Evolutionary conservation across 495 filamentous ascomycete genomes (phyloP).

Genomic region (Glutinoglossum americanum): DNA sequence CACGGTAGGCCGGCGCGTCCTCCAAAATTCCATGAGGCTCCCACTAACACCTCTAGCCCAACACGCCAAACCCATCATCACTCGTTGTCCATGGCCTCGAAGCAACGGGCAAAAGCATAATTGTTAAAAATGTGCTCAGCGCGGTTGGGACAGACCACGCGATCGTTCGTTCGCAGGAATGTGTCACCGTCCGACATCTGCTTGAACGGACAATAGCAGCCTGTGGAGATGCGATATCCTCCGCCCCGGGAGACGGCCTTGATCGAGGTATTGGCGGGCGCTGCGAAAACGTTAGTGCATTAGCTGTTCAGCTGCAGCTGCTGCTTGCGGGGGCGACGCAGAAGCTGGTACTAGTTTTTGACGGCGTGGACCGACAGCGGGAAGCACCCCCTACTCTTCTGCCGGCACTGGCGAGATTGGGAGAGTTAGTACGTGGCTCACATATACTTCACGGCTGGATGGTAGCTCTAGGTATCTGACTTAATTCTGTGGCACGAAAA

Average conservation of each 20-base stretch:
- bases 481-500: slow-evolving; percentile 14
- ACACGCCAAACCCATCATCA: slow-evolving; percentile 21
- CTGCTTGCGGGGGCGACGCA: slow-evolving; percentile 20
- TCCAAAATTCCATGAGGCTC: neutral
- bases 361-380: slow-evolving; percentile 74
- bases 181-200: slow-evolving; percentile 74
- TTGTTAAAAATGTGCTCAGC: slow-evolving; percentile 41
- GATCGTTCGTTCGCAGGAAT: slow-evolving; percentile 61
- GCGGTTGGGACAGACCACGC: slow-evolving; percentile 34
- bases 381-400: slow-evolving; percentile 62
- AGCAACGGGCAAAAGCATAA: slow-evolving; percentile 72
- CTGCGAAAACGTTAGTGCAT: slow-evolving; percentile 56
- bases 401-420: slow-evolving; percentile 59
- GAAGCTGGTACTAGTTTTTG: slow-evolving; percentile 66
- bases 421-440: slow-evolving; percentile 40
- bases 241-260: slow-evolving; percentile 11
- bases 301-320: slow-evolving; percentile 45
- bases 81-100: slow-evolving; percentile 71
- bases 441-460: neutral
- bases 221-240: slow-evolving; percentile 21
- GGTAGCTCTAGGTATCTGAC: neutral
- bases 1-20: slow-evolving; percentile 19
- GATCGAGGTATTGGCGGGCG: slow-evolving; percentile 27
- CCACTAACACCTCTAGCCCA: neutral
- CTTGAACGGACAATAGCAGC: slow-evolving; percentile 42